These are phyloP conservation scores for Plasmodium gonderi DNA, from an alignment of 169 alveolate genomes.

Conservation along the genomic window DNA sequence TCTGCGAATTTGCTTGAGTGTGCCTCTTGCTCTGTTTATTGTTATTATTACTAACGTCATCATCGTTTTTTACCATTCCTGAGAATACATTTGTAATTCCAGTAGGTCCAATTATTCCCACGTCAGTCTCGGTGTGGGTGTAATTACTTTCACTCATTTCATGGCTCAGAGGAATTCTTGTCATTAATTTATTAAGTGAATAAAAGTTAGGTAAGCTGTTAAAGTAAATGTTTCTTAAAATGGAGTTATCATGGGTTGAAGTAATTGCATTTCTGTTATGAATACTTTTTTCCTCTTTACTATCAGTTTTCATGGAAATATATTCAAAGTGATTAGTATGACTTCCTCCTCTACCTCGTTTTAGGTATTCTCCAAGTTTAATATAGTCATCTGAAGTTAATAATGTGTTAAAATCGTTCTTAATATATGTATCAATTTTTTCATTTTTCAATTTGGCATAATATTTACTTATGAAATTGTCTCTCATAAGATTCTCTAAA, in stretches of 20 bases:
- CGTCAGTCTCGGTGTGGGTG: neutral
- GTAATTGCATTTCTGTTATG: neutral
- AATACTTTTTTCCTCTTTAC: neutral
- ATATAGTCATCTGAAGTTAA: conserved; percentile 19
- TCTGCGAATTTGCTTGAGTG: neutral
- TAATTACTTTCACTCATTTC: neutral
- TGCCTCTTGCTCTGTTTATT: conserved; percentile 3
- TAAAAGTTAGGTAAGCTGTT: neutral
- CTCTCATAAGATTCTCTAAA: neutral
- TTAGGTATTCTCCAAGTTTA: conserved; percentile 4
- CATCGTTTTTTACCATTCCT: neutral
- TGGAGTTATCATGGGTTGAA: neutral
- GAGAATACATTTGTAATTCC: neutral
- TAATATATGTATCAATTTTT: neutral
- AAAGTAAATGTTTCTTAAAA: neutral
- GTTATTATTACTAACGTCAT: neutral
- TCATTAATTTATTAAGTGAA: conserved; percentile 27
- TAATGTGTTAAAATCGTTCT: neutral
- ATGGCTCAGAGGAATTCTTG: neutral
- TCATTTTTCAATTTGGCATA: conserved; percentile 25
- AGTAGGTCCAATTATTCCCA: neutral
- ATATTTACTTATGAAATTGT: neutral
- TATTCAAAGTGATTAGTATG: neutral
- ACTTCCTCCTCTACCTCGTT: neutral
- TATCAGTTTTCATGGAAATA: neutral